Conservation (phyloP, 1,139 yeast species). For the Geotrichum bryndzae region DNA sequence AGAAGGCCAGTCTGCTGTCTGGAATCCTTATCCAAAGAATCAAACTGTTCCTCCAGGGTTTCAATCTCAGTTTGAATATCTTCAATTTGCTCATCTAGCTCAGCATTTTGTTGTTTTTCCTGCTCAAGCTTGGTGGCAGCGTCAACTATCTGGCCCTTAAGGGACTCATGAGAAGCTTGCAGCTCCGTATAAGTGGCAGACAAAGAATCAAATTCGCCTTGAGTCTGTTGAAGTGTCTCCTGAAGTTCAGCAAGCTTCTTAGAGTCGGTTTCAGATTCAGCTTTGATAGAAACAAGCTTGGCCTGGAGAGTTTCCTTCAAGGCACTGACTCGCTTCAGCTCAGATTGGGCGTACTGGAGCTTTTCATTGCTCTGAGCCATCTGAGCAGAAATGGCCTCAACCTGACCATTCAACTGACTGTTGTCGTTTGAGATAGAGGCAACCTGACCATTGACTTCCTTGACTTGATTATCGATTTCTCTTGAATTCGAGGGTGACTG, state of each 20-base stretch:
- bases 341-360: conserved; percentile 68
- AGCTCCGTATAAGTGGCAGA: conserved; percentile 70
- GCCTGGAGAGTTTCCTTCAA: conserved; percentile 66
- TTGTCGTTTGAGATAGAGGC: conserved; percentile 35
- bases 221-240: conserved; percentile 49
- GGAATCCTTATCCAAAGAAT: conserved; percentile 46
- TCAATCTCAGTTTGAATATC: conserved; percentile 59
- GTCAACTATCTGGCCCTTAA: conserved; percentile 60
- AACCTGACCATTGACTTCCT: conserved; percentile 76
- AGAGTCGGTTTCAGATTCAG: conserved; percentile 73
- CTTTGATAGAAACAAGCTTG: conserved; percentile 58
- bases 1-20: conserved; percentile 57
- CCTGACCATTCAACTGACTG: background rate
- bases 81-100: conserved; percentile 62
- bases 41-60: conserved; percentile 52
- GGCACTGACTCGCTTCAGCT: conserved; percentile 55
- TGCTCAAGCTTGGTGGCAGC: conserved; percentile 55
- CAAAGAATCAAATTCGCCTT: conserved; percentile 66
- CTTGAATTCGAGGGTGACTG: conserved; percentile 71
- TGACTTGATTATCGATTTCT: conserved; percentile 57
- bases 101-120: conserved; percentile 58
- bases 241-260: conserved; percentile 60
- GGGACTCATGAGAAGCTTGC: conserved; percentile 73
- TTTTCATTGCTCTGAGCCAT: conserved; percentile 64
- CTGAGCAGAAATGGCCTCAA: conserved; percentile 59